Evolutionary conservation across 2,329 filamentous ascomycete genomes (phyloP).

Genomic region (Stachybotrys chartarum): DNA sequence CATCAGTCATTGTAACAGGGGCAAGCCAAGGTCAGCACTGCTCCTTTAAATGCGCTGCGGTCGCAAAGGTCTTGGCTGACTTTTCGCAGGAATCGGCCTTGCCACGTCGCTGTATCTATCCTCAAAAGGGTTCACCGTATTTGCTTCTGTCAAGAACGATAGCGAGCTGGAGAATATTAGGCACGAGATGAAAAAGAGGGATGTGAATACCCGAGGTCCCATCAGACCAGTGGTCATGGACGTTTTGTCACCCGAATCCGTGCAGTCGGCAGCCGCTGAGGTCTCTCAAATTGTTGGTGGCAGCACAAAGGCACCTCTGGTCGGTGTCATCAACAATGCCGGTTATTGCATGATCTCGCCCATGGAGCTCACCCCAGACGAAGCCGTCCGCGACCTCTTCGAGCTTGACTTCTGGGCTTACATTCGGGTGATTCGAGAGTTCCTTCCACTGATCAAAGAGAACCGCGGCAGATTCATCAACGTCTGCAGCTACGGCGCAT

Average conservation of each 20-base stretch:
- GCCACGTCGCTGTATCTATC: background rate
- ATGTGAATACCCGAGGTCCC: background rate
- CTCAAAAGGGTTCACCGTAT: background rate
- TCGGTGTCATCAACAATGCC: background rate
- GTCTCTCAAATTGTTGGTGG: background rate
- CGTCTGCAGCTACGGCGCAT: slow-evolving; percentile 1
- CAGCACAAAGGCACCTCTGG: background rate
- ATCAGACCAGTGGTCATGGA: background rate
- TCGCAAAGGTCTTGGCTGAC: background rate
- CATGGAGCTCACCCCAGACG: background rate
- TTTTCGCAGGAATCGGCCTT: background rate
- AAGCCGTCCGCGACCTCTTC: background rate
- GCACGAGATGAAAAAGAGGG: background rate
- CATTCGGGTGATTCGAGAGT: background rate
- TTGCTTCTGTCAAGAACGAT: background rate
- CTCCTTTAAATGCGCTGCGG: background rate
- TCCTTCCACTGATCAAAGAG: background rate
- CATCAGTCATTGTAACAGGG: background rate
- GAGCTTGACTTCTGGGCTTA: slow-evolving; percentile 1
- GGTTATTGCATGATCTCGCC: slow-evolving; percentile 1
- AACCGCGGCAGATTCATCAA: background rate
- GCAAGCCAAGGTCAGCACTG: background rate
- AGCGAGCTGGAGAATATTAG: background rate
- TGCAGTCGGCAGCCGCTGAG: background rate
- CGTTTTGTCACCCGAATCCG: background rate